Evolutionary conservation across 1,284 basidiomycete species (phyloP).

Genomic region (Abortiporus biennis): DNA sequence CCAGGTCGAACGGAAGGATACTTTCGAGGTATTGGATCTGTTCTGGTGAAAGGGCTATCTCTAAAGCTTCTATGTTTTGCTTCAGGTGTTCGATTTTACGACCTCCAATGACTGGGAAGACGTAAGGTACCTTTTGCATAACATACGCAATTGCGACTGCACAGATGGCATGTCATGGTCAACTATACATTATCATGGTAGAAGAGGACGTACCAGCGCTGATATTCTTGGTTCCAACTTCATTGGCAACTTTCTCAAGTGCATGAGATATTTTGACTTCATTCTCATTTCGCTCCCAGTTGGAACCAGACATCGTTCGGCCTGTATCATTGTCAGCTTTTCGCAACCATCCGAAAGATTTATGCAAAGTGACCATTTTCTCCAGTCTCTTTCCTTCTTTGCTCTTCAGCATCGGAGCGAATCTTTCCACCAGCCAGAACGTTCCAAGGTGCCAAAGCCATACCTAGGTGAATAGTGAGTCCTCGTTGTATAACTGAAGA

Average conservation of each 20-base stretch:
- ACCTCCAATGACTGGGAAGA: slow-evolving; percentile 33
- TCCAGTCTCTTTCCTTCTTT: slow-evolving; percentile 29
- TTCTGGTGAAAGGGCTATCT: slow-evolving; percentile 29
- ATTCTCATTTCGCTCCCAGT: slow-evolving; percentile 36
- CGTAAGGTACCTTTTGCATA: too few relatives aligned
- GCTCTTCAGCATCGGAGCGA: slow-evolving; percentile 39
- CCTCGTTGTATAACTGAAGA: slow-evolving; percentile 38
- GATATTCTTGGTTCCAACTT: slow-evolving; percentile 29
- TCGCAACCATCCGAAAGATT: background rate
- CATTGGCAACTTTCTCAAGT: too few relatives aligned
- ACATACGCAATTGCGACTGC: slow-evolving; percentile 39
- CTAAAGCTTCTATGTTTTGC: slow-evolving; percentile 38
- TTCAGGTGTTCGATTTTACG: slow-evolving; percentile 40
- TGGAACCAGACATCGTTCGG: slow-evolving; percentile 20
- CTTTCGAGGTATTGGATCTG: slow-evolving; percentile 36
- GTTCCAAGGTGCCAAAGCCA: too few relatives aligned
- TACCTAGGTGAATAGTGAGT: slow-evolving; percentile 41
- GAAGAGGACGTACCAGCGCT: slow-evolving; percentile 13
- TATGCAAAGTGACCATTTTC: slow-evolving; percentile 25
- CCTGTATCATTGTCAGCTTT: slow-evolving; percentile 7
- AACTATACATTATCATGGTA: background rate
- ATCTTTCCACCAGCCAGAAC: slow-evolving; percentile 41
- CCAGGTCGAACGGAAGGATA: slow-evolving; percentile 30
- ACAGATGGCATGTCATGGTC: background rate
- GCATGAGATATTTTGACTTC: slow-evolving; percentile 33